phyloP scores from a whole-genome alignment of 2,329 filamentous ascomycete species.

The Ceratocystis eucalypticola region DNA sequence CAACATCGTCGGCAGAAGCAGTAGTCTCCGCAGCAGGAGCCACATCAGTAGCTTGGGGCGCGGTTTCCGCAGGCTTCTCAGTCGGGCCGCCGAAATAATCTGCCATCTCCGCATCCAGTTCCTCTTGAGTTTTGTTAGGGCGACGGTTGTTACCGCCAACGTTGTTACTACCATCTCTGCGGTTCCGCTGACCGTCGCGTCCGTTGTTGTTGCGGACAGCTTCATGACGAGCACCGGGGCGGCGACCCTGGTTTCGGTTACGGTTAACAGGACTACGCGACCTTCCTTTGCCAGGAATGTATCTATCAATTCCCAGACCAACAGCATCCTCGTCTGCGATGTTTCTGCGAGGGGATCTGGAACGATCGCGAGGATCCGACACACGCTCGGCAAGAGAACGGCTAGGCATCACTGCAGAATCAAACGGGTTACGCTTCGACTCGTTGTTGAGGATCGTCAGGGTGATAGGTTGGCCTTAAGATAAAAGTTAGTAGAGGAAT shows the following conservation, averaged over 20 bases:
- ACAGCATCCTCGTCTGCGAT: slow-evolving; percentile 43
- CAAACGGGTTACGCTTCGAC: slow-evolving; percentile 41
- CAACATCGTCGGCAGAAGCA: slow-evolving; percentile 43
- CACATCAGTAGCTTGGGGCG: slow-evolving; percentile 16
- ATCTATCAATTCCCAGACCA: slow-evolving; percentile 62
- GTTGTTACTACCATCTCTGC: slow-evolving; percentile 23
- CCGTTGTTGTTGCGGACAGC: slow-evolving; percentile 24
- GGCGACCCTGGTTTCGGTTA: slow-evolving; percentile 32
- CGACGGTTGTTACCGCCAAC: slow-evolving; percentile 37
- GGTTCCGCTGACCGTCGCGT: slow-evolving; percentile 27
- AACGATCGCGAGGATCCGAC: slow-evolving; percentile 50
- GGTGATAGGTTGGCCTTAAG: slow-evolving; percentile 61
- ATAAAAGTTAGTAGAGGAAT: neutral
- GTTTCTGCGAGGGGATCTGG: slow-evolving; percentile 36
- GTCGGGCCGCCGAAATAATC: slow-evolving; percentile 59
- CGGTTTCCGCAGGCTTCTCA: slow-evolving; percentile 19
- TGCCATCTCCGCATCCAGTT: slow-evolving; percentile 92
- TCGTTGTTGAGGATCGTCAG: slow-evolving; percentile 50
- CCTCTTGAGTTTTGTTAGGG: slow-evolving; percentile 74
- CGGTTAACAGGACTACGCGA: slow-evolving; percentile 41
- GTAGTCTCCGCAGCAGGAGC: neutral
- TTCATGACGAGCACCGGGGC: slow-evolving; percentile 38
- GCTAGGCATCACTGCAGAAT: slow-evolving; percentile 40
- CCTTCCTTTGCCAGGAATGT: slow-evolving; percentile 50
- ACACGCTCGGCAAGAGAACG: slow-evolving; percentile 49